Conservation (phyloP, 495 filamentous ascomycete genomes). For the Xylaria longipes region DNA sequence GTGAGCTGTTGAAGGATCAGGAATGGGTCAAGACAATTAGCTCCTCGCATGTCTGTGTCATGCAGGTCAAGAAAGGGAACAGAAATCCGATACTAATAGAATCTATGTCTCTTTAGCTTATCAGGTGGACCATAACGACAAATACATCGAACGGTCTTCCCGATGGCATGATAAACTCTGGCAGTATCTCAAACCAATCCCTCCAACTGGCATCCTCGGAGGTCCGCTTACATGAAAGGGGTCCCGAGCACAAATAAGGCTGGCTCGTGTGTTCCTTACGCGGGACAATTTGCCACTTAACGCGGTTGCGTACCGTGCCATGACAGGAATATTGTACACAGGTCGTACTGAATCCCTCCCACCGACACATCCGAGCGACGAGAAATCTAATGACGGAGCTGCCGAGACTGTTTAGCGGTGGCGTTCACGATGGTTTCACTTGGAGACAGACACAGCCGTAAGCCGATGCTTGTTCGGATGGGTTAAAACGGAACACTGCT, state of each 20-base stretch:
- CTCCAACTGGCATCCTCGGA: not conserved
- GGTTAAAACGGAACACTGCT: not conserved
- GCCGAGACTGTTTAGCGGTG: constrained; percentile 8
- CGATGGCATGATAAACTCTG: constrained; percentile 18
- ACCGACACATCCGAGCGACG: constrained; percentile 18
- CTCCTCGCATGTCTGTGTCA: not conserved
- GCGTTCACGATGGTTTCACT: not conserved
- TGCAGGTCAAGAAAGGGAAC: constrained; percentile 6
- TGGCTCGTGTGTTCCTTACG: constrained; percentile 20
- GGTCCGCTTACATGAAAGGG: not conserved
- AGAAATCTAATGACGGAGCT: constrained; percentile 8
- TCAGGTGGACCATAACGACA: constrained; percentile 11
- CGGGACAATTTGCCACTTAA: constrained; percentile 13
- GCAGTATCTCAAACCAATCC: constrained; percentile 4
- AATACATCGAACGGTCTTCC: constrained; percentile 18
- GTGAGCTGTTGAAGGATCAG: constrained; percentile 14
- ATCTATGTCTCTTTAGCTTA: not conserved
- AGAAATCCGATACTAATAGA: constrained; percentile 12
- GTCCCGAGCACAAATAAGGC: not conserved
- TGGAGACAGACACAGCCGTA: not conserved
- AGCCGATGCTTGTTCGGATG: not conserved
- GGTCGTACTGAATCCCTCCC: not conserved
- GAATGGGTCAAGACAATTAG: constrained; percentile 11
- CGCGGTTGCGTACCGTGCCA: constrained; percentile 8
- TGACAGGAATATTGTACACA: not conserved